Evolutionary conservation across 768 basidiomycete genomes (phyloP), one percentile per base, ranked within the genome.

Genomic region (Rhodotorula diobovata): DNA sequence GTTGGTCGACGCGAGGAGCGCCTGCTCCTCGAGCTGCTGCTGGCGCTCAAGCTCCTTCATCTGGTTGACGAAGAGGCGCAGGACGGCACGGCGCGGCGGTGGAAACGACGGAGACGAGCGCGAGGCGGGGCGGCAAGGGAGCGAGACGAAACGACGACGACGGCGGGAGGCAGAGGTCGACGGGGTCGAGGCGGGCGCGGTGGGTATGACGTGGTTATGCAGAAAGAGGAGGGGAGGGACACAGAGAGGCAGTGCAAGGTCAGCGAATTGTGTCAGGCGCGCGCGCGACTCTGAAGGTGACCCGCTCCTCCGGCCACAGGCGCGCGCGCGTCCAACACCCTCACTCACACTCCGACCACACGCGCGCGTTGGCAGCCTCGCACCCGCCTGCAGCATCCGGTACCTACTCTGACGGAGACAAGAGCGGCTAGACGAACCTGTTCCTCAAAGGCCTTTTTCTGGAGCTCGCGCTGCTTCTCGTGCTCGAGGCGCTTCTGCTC

Each of bases 11-110:
- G 71, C 85, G 77, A 93, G 86, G 50, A 93, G 85, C 79, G 93
- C 90, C 60, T 72, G 76, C 67, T 82, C 82, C 75, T 83, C 82
- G 74, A 90, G 88, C 21, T 87, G 88, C 81, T 98, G 94, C 80
- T 92, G 88, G 74, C 89, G 88, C 82, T 97, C 93, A 74, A 98
- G 85, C 64, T 85, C 87, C 66, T 89, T 89, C 94, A 96, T 96
- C 82, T 96, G 72, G 21, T n/a, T 2, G 7, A 34, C 41, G 48
- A 35, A 45, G 43, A n/a, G 9, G 30, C 20, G 54, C 46, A 48
- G 12, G 45, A 51, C n/a, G n/a, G n/a, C n/a, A n/a, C n/a, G n/a
- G n/a, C n/a, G n/a, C n/a, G n/a, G 57, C 7, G 32, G 25, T 8
- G 18, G n/a, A 25, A 1, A 25, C 21, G 9, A 35, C 12, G 54